These are phyloP conservation scores for Strobilomyces confusus DNA, from an alignment of 768 basidiomycete species.

Conservation along the genomic window DNA sequence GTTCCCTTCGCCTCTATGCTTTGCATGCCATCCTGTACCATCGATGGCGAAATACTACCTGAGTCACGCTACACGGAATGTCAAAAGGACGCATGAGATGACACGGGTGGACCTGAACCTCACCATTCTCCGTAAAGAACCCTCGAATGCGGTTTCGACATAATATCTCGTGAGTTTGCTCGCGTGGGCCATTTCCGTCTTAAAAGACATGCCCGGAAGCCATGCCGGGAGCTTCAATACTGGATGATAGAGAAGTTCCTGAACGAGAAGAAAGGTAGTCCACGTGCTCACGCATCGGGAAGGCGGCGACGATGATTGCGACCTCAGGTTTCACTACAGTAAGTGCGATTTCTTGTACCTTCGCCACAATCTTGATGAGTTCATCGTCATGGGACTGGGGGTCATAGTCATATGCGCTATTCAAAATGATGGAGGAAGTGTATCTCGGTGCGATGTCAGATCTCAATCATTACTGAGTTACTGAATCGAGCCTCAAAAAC, in stretches of 20 bases:
- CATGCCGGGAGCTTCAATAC: not conserved
- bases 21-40: not conserved
- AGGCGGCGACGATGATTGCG: not conserved
- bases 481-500: not conserved
- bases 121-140: not conserved
- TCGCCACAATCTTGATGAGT: not conserved
- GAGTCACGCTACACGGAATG: not conserved
- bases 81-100: not conserved
- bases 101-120: not conserved
- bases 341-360: not conserved
- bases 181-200: not conserved
- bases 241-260: not conserved
- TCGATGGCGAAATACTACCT: not conserved
- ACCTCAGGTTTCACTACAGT: not conserved
- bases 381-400: conserved; percentile 3
- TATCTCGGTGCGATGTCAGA: conserved; percentile 1
- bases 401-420: conserved; percentile 16
- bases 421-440: conserved; percentile 12
- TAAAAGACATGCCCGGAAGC: not conserved
- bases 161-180: not conserved
- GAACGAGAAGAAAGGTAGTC: not conserved
- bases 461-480: not conserved
- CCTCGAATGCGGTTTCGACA: not conserved
- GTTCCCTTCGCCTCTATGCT: not conserved
- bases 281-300: not conserved